Evolutionary conservation across 2,329 filamentous ascomycete species (phyloP).

Genomic region (Neofusicoccum sp.): DNA sequence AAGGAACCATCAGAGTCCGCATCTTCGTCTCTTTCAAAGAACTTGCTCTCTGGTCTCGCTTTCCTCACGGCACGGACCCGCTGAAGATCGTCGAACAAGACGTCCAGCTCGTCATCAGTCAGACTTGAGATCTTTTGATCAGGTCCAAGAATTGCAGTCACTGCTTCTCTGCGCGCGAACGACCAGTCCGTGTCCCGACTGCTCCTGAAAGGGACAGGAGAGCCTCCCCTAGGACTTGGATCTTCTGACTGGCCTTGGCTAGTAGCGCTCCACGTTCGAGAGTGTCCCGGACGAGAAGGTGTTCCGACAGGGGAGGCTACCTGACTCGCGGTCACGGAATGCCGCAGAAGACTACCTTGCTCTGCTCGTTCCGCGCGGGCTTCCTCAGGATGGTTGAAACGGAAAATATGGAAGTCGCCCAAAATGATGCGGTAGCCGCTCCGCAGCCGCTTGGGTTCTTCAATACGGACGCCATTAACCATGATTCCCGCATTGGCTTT

Average conservation of each 20-base stretch:
- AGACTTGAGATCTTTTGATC: constrained; percentile 89
- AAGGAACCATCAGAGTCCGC: constrained; percentile 87
- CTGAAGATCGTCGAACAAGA: constrained; percentile 91
- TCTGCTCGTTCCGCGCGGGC: constrained; percentile 89
- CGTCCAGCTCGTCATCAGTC: constrained; percentile 91
- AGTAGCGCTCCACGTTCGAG: constrained; percentile 61
- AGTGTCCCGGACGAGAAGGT: constrained; percentile 63
- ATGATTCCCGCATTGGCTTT: constrained; percentile 93
- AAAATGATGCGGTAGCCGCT: constrained; percentile 94
- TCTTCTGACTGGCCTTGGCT: constrained; percentile 81
- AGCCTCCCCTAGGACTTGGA: constrained; percentile 71
- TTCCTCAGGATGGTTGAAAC: constrained; percentile 97
- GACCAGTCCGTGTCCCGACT: constrained; percentile 92
- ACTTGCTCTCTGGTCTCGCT: constrained; percentile 56
- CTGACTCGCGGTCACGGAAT: constrained; percentile 67
- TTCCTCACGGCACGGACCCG: constrained; percentile 81
- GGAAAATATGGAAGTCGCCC: constrained; percentile 97
- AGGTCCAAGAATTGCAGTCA: constrained; percentile 80
- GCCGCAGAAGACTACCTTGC: constrained; percentile 71
- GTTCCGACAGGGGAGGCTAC: constrained; percentile 62
- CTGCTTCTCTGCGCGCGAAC: constrained; percentile 88
- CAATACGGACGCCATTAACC: constrained; percentile 91
- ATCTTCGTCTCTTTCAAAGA: constrained; percentile 71
- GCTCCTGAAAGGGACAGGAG: constrained; percentile 67
- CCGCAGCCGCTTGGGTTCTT: constrained; percentile 79